Percentiles rank a stretch among this genome's conserved stretches.
Conservation (phyloP, 2,329 filamentous ascomycete genomes). For the Stemphylium lycopersici region DNA sequence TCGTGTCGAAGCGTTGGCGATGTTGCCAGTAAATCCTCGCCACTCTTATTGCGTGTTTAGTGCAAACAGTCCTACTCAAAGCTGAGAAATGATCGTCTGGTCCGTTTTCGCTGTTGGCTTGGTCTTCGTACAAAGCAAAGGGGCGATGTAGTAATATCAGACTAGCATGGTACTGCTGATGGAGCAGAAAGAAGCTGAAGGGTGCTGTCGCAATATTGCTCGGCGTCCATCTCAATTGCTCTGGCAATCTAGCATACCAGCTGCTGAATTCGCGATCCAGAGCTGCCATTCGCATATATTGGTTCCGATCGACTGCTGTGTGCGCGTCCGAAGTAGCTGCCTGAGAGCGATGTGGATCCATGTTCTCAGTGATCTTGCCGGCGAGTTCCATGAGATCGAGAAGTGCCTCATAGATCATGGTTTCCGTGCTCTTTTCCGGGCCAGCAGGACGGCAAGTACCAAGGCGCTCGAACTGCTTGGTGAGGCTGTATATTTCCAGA, state of each 20-base stretch:
- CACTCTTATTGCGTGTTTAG: slow-evolving; percentile 61
- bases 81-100: slow-evolving; percentile 53
- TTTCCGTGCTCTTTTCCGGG: slow-evolving; percentile 40
- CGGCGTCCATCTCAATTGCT: slow-evolving; percentile 48
- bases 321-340: slow-evolving; percentile 28
- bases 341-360: slow-evolving; percentile 41
- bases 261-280: slow-evolving; percentile 61
- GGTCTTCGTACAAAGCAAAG: slow-evolving; percentile 59
- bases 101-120: slow-evolving; percentile 42
- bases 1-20: slow-evolving; percentile 59
- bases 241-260: slow-evolving; percentile 61
- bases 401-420: slow-evolving; percentile 58
- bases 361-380: slow-evolving; percentile 58
- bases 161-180: slow-evolving; percentile 62
- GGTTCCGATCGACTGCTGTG: slow-evolving; percentile 52
- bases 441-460: slow-evolving; percentile 48
- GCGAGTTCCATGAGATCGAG: slow-evolving; percentile 64
- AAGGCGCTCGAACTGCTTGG: slow-evolving; percentile 55
- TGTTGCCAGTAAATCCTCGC: slow-evolving; percentile 63
- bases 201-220: slow-evolving; percentile 46
- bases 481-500: slow-evolving; percentile 56
- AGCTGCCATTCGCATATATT: slow-evolving; percentile 58
- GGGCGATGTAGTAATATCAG: slow-evolving; percentile 61
- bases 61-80: slow-evolving; percentile 60
- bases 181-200: slow-evolving; percentile 58